Conservation (phyloP, 148 eudicot species). For the Arbutus unedo region DNA sequence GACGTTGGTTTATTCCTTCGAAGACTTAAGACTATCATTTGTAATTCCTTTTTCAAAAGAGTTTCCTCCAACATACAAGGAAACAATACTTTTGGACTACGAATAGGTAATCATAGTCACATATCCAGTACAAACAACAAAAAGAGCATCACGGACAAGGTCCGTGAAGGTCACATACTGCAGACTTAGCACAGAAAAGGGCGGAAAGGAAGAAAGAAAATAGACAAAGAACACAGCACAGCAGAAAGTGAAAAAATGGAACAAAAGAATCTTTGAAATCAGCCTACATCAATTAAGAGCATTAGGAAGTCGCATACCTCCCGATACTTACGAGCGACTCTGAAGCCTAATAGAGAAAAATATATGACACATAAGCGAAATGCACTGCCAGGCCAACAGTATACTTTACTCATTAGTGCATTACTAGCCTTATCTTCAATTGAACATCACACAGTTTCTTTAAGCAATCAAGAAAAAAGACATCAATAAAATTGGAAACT, state of each 20-base stretch:
- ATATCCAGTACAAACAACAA: neutral
- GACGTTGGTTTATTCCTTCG: neutral
- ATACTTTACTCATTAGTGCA: neutral
- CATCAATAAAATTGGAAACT: neutral
- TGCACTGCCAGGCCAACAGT: neutral
- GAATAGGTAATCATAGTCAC: neutral
- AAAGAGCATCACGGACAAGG: neutral
- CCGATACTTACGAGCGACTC: neutral
- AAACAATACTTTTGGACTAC: neutral
- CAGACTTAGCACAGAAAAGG: neutral
- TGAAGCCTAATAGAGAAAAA: neutral
- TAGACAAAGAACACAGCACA: neutral
- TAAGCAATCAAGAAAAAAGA: slow-evolving; percentile 11
- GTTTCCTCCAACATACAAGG: neutral
- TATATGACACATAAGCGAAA: neutral
- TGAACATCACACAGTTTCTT: neutral
- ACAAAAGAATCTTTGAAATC: neutral
- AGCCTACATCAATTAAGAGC: neutral
- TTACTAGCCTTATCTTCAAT: neutral
- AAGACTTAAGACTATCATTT: neutral
- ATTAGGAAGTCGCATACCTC: neutral
- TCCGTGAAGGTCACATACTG: neutral
- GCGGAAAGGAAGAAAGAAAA: neutral
- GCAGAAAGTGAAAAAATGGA: neutral
- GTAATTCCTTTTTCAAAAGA: neutral